phyloP scores from a whole-genome alignment of 352 stramenopile species.

The Blastocystis sp. region DNA sequence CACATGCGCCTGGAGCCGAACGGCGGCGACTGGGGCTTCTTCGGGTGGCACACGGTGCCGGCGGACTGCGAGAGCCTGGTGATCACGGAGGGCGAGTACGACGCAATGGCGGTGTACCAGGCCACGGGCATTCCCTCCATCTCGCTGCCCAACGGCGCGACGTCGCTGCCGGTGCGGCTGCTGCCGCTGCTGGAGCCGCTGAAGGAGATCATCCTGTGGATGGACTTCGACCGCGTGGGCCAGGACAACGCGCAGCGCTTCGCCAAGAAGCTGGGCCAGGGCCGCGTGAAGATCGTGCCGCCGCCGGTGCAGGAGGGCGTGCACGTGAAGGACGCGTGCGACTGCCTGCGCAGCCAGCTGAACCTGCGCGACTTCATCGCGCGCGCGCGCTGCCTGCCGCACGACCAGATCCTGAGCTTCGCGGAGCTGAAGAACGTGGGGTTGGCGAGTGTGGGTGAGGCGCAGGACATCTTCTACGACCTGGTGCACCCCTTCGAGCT shows the following conservation, averaged over 20 bases:
- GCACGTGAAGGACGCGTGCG: constrained; percentile 94
- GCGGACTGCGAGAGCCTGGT: constrained; percentile 83
- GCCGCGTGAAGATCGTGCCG: constrained; percentile 73
- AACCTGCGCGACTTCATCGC: constrained; percentile 83
- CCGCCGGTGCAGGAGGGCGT: constrained; percentile 36
- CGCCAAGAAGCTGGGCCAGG: constrained; percentile 87
- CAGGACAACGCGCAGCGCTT: constrained; percentile 92
- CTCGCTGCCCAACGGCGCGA: constrained; percentile 93
- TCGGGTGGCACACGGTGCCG: constrained; percentile 95
- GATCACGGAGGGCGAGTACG: constrained; percentile 93
- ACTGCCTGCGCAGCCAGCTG: constrained; percentile 85
- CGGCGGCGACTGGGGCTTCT: constrained; percentile 92
- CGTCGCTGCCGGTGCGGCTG: constrained; percentile 87
- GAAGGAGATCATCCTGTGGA: constrained; percentile 94
- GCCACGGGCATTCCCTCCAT: constrained; percentile 84
- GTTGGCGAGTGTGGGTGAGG: constrained; percentile 55
- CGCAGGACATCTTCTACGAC: constrained; percentile 83
- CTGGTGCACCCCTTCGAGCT: constrained; percentile 89
- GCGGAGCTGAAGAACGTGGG: constrained; percentile 80
- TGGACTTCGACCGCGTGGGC: constrained; percentile 91
- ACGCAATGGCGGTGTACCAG: constrained; percentile 94
- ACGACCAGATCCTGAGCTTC: constrained; percentile 90
- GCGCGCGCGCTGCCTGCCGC: constrained; percentile 79
- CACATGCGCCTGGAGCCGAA: constrained; percentile 83
- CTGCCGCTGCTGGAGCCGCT: constrained; percentile 92